phyloP scores from a whole-genome alignment of 305 asterid species.

The Striga hermonthica region DNA sequence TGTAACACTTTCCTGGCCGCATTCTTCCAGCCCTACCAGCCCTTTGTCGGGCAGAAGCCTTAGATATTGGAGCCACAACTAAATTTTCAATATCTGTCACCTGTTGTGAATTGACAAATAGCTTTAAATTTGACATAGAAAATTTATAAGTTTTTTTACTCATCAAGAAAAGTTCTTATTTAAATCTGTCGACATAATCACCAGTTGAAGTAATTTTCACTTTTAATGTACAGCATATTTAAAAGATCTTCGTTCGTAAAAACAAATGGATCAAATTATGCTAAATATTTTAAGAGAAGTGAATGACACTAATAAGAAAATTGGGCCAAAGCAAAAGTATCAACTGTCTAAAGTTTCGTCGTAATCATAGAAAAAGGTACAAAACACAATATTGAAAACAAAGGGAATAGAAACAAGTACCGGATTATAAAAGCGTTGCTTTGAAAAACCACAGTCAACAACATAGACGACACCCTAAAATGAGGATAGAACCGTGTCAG shows the following conservation, averaged over 20 bases:
- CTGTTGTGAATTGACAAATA: conserved; percentile 42
- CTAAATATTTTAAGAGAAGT: too few relatives aligned
- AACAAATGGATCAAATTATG: too few relatives aligned
- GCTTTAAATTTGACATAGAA: conserved; percentile 17
- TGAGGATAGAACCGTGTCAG: conserved; percentile 31
- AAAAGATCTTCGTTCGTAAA: too few relatives aligned
- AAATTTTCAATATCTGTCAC: conserved; percentile 82
- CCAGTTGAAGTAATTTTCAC: too few relatives aligned
- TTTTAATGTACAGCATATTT: too few relatives aligned
- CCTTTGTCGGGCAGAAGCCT: conserved; percentile 95
- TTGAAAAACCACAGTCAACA: conserved; percentile 90
- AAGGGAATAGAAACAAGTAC: conserved; percentile 38
- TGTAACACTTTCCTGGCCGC: conserved; percentile 97
- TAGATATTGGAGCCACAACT: conserved; percentile 89
- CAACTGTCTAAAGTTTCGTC: too few relatives aligned
- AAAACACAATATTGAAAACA: not conserved
- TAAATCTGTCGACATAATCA: too few relatives aligned
- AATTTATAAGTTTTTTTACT: conserved; percentile 6
- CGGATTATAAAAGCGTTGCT: conserved; percentile 91
- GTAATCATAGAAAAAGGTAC: too few relatives aligned
- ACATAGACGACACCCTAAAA: conserved; percentile 90
- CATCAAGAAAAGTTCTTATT: not conserved
- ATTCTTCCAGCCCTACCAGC: conserved; percentile 98
- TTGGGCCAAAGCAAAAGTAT: too few relatives aligned
- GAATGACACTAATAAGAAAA: too few relatives aligned